Evolutionary conservation across 2,329 filamentous ascomycete genomes (phyloP), one percentile per base, ranked within the genome.

Genomic region (Akanthomyces uredinophilus): DNA sequence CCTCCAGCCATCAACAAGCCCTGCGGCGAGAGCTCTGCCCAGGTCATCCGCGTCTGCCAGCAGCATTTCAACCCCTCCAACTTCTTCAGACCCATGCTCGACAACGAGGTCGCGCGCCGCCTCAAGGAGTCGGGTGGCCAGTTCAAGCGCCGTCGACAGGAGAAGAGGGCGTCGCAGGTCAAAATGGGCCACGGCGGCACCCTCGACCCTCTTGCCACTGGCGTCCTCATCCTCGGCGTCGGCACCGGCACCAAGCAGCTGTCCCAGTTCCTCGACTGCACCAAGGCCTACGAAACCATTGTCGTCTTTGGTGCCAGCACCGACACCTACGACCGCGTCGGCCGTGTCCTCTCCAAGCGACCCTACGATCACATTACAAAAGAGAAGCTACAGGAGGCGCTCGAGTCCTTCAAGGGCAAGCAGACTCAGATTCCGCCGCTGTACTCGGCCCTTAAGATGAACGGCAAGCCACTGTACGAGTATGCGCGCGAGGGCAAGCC

Each of bases 161-260:
- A 82, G 65, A 84, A 85, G 73, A 82, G 82, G 68, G 79, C 83
- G 1, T 73, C 88, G 5, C 85, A 91, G 65, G 88, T 98, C 68
- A 99, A 98, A 80, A 90, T 98, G 70, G 95, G 95, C 39, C 95
- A 99, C 77, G 95, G 95, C 64, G 95, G 95, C 49, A 99, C 95
- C 1, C 83, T 99, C 20, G 95, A 99, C 71, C 95, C 95, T 29
- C 83, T 97, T 69, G 95, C 95, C 10, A 96, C 93, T 1, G 95
- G 95, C 51, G 91, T 99, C 27, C 83, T 99, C 55, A 92, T 98
- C 65, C 81, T 95, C 7, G 95, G 94, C 61, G 82, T 97, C 58
- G 95, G 94, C 41, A 87, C 84, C 63, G 95, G 91, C 44, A 99
- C 95, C 61, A 99, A 98, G 75, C 79, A 83, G 16, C 83, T 99